These are phyloP conservation scores for Sechiopsis laciniata DNA, from an alignment of 306 rosid species.

Conservation along the genomic window DNA sequence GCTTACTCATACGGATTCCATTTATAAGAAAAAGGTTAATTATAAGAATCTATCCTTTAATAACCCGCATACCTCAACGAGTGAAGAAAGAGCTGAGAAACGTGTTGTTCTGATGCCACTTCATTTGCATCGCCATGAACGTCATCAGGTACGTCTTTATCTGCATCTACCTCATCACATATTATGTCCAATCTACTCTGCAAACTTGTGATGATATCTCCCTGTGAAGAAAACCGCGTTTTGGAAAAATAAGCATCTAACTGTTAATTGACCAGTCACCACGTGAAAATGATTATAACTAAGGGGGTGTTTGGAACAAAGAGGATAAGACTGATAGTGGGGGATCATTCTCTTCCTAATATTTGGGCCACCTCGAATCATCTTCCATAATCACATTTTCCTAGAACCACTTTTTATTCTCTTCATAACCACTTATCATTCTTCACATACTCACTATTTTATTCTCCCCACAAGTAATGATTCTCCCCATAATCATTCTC, in stretches of 20 bases:
- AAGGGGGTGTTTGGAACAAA: background rate
- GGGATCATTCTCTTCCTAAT: no score
- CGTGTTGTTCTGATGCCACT: slow-evolving; percentile 44
- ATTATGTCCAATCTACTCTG: slow-evolving; percentile 86
- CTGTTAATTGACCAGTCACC: background rate
- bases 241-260: background rate
- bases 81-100: slow-evolving; percentile 43
- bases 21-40: background rate
- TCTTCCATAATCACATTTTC: no score
- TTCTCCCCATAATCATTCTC: no score
- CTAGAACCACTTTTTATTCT: no score
- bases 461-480: no score
- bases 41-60: slow-evolving; percentile 7
- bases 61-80: slow-evolving; percentile 40
- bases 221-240: slow-evolving; percentile 33
- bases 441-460: no score
- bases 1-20: background rate
- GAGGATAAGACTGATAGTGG: no score
- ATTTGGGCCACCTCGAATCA: no score
- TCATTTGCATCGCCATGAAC: slow-evolving; percentile 31
- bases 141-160: slow-evolving; percentile 33
- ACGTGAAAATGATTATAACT: background rate
- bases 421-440: no score
- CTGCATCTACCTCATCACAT: slow-evolving; percentile 68
- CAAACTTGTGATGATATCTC: slow-evolving; percentile 75